Evolutionary conservation across 116 monocot genomes (phyloP).

Genomic region (Cymodocea nodosa): DNA sequence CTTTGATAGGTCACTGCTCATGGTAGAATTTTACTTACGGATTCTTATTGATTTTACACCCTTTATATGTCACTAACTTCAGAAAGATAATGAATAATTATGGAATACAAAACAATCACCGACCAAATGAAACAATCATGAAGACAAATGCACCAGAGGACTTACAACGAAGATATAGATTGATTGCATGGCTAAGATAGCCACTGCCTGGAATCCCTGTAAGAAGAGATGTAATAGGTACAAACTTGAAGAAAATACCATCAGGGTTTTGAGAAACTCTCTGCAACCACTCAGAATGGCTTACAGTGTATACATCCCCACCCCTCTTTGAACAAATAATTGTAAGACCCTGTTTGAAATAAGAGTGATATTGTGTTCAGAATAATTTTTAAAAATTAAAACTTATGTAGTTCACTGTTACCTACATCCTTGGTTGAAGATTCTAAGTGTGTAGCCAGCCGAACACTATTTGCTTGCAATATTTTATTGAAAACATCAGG

Average conservation of each 20-base stretch:
- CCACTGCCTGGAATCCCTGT: slow-evolving; percentile 89
- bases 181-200: slow-evolving; percentile 98
- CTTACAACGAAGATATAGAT: slow-evolving; percentile 97
- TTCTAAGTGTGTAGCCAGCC: slow-evolving; percentile 51
- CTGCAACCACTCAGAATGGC: slow-evolving; percentile 81
- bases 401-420: not conserved
- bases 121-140: too few species aligned
- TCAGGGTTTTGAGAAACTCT: slow-evolving; percentile 70
- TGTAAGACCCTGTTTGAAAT: slow-evolving; percentile 60
- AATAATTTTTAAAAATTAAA: slow-evolving; percentile 2
- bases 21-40: too few species aligned
- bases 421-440: slow-evolving; percentile 87
- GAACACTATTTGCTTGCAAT: slow-evolving; percentile 63
- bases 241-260: slow-evolving; percentile 83
- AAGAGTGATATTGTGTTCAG: slow-evolving; percentile 4
- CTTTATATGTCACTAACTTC: too few species aligned
- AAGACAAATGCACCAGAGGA: not conserved
- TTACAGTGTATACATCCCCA: slow-evolving; percentile 42
- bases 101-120: too few species aligned
- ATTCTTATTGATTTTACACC: too few species aligned
- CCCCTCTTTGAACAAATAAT: slow-evolving; percentile 83
- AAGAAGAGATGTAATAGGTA: slow-evolving; percentile 91
- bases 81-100: too few species aligned
- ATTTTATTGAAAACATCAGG: slow-evolving; percentile 78
- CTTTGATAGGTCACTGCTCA: too few species aligned